A percentile compares a stretch with the other conserved stretches of the same genome.
Evolutionary conservation across 1,284 basidiomycete species (phyloP).

Genomic region (Leccinum laetum): DNA sequence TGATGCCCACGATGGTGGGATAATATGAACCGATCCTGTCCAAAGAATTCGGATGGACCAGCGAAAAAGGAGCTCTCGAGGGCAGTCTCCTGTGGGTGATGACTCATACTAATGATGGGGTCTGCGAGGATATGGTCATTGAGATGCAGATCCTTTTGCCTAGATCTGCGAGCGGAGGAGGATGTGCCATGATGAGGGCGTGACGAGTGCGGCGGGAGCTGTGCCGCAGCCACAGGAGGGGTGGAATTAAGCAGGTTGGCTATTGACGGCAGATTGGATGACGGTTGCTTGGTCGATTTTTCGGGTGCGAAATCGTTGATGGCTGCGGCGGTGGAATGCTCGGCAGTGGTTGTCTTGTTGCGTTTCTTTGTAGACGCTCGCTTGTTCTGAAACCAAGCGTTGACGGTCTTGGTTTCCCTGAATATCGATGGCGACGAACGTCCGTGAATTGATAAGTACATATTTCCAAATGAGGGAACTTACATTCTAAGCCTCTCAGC

Average conservation of each 20-base stretch:
- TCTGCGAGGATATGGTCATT: slow-evolving; percentile 30
- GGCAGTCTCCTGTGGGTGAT: slow-evolving; percentile 14
- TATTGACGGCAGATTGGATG: slow-evolving; percentile 41
- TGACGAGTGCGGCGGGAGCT: slow-evolving; percentile 31
- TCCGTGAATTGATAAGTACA: slow-evolving; percentile 22
- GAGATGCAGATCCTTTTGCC: slow-evolving; percentile 33
- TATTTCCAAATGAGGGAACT: slow-evolving; percentile 37
- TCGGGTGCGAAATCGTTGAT: slow-evolving; percentile 14
- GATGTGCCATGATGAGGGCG: slow-evolving; percentile 26
- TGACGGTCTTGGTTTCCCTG: slow-evolving; percentile 81
- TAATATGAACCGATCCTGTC: slow-evolving; percentile 33
- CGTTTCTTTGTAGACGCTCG: slow-evolving; percentile 79
- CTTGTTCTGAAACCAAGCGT: slow-evolving; percentile 85
- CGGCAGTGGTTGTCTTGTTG: slow-evolving; percentile 36
- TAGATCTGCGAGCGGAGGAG: slow-evolving; percentile 35
- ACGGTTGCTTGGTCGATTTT: slow-evolving; percentile 24
- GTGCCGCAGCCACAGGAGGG: slow-evolving; percentile 31
- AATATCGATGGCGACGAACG: slow-evolving; percentile 15
- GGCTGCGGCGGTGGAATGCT: slow-evolving; percentile 3
- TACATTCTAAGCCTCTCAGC: slow-evolving; percentile 74
- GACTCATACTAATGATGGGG: slow-evolving; percentile 7
- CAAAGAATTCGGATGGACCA: slow-evolving; percentile 30
- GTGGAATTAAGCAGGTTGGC: slow-evolving; percentile 43
- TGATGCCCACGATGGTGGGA: slow-evolving; percentile 36
- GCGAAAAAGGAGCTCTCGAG: slow-evolving; percentile 34